Conservation (phyloP, 768 basidiomycete genomes). For the Mycena kentingensis region DNA sequence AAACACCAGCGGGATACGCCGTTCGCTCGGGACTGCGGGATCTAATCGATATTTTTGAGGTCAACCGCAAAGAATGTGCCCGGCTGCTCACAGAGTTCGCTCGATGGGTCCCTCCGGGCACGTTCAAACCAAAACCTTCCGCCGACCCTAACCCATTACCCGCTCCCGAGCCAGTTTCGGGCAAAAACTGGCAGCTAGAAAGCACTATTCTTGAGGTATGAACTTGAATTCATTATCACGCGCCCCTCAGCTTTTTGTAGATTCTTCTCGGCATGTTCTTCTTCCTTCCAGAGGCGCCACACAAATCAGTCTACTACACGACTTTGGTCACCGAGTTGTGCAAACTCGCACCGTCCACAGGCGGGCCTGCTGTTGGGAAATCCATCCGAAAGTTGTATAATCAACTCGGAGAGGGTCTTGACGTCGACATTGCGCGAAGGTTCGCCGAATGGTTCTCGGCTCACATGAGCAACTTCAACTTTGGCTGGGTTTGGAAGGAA, state of each 20-base stretch:
- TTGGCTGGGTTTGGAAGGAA: conserved; percentile 99
- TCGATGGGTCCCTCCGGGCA: conserved; percentile 78
- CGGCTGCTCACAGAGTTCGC: conserved; percentile 83
- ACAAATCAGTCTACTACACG: conserved; percentile 84
- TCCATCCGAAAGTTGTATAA: conserved; percentile 86
- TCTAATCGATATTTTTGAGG: conserved; percentile 85
- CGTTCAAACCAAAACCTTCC: conserved; percentile 72
- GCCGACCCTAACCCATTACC: conserved; percentile 50
- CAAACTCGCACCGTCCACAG: conserved; percentile 88
- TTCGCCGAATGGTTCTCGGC: conserved; percentile 95
- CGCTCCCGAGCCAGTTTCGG: conserved; percentile 51
- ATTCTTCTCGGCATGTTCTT: conserved; percentile 74
- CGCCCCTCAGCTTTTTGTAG: conserved; percentile 36
- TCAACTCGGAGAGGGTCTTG: conserved; percentile 80
- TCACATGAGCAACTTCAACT: conserved; percentile 97
- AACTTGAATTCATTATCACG: background rate
- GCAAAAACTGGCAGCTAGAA: conserved; percentile 86
- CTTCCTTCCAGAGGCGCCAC: conserved; percentile 72
- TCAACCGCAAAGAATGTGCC: conserved; percentile 95
- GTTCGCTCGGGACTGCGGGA: conserved; percentile 76
- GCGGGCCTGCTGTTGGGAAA: conserved; percentile 96
- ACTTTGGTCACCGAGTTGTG: conserved; percentile 90
- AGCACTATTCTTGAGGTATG: conserved; percentile 83
- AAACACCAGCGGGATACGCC: conserved; percentile 75
- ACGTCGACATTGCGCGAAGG: conserved; percentile 77